These are phyloP conservation scores for slime mould (Dictyostelium discoideum) DNA, from an alignment of 78 protist genomes.

Conservation along the genomic window DNA sequence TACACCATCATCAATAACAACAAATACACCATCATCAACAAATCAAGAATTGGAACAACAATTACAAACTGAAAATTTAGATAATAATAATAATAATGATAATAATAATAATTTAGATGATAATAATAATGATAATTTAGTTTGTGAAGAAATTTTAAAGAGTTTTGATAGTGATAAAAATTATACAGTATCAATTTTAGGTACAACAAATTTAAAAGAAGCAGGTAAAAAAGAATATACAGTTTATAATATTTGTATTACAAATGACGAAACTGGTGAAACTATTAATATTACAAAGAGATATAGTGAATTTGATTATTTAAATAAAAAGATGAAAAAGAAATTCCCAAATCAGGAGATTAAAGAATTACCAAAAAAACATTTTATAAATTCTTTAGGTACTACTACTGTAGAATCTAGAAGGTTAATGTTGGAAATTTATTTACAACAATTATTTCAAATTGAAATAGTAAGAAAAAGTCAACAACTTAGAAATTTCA, in stretches of 20 bases:
- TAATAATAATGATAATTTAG: neutral
- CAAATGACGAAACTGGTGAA: conserved; percentile 47
- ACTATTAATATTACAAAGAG: conserved; percentile 7
- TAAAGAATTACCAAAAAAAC: conserved; percentile 71
- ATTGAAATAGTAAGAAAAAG: conserved; percentile 8
- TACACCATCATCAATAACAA: neutral
- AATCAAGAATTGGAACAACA: neutral
- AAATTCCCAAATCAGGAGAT: conserved; percentile 53
- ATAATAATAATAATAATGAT: neutral
- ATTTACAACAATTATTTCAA: conserved; percentile 54
- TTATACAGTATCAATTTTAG: conserved; percentile 25
- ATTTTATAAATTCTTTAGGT: conserved; percentile 43
- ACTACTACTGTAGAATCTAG: conserved; percentile 39
- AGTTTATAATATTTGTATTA: conserved; percentile 44
- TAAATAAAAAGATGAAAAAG: conserved; percentile 40
- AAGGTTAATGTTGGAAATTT: conserved; percentile 65
- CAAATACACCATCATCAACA: neutral
- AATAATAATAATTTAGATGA: neutral
- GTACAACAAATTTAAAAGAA: conserved; percentile 39
- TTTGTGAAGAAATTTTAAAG: neutral
- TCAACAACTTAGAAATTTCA: neutral
- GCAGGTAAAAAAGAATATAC: conserved; percentile 71
- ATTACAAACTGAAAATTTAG: neutral
- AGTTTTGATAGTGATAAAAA: neutral
- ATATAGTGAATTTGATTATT: conserved; percentile 66